Evolutionary conservation across 257 asterid species (phyloP), one percentile per base, ranked within the genome.

Genomic region (Cinchona pubescens): DNA sequence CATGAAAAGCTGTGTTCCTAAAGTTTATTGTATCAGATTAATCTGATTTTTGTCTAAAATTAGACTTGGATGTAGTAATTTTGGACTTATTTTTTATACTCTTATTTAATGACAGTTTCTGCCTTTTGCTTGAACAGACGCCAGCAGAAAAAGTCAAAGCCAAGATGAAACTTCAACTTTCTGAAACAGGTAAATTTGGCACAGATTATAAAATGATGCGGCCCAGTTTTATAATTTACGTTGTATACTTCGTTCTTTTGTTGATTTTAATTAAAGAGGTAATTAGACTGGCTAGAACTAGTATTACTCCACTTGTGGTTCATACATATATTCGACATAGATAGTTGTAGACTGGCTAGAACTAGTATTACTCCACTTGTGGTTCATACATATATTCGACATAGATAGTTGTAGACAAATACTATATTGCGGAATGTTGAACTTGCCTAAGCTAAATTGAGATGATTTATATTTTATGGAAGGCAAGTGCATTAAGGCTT

Each of bases 111-210:
- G 77, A 78, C 35, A 48, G 56, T 69, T 37, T 25, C n/a, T 83
- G 64, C 65, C 79, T 76, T 75, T 42, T 46, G 30, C 74, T 64
- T 74, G 63, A 21, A 81, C 84, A 94, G 97, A 84, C 90, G 65
- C 91, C 96, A 75, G 94, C 97, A 74, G 95, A 90, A 83, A 92
- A 91, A 84, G 92, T 92, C 78, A 92, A 86, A 89, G 98, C 97
- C 83, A 92, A 88, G 89, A 92, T 89, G 98, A 88, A 92, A 81
- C 82, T 89, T 75, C 97, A 94, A 89, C 96, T 94, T 82, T 86
- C 92, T 59, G 85, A 82, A 88, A 90, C 97, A 75, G 97, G 98
- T 94, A 85, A 51, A 78, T 67, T 21, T 51, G 29, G 73, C 80
- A 51, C 64, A 53, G 10, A 67, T 69, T 70, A 32, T 11, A 43